Evolutionary conservation across 2,329 filamentous ascomycete genomes (phyloP), one percentile per base, ranked within the genome.

Genomic region (Elsinoe ampelina): DNA sequence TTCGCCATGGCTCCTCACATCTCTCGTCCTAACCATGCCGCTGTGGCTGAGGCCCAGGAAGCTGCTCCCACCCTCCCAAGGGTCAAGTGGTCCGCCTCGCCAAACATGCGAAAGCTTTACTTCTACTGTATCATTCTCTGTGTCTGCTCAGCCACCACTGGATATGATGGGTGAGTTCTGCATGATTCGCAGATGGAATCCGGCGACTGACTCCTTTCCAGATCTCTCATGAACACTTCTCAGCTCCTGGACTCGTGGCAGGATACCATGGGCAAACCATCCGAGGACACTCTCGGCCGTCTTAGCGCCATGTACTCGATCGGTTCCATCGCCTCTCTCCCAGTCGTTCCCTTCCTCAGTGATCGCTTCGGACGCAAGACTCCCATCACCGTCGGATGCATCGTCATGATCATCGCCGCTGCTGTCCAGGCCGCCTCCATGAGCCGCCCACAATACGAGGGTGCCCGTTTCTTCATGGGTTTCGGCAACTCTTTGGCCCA

Each of bases 211-310:
- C 11, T n/a, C 5, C 10, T 26, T 11, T 11, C 8, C 41, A 45
- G 74, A 2, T 73, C 71, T 15, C 75, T 79, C 70, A 75, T 78
- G 70, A 78, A 79, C 59, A 73, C 71, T 5, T 61, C 79, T 0
- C 76, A 79, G 59, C 70, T 73, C 3, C 70, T 80, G 57, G 56
- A 61, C 0, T 65, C 71, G 42, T 79, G 77, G 77, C 62, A 72
- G 58, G 58, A 66, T 3, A 73, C 64, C 52, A 72, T 72, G 63
- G 42, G 68, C 57, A 39, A 64, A 42, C 64, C 65, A 1, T 59
- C 50, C 10, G 63, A 69, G 4, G 63, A 72, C 1, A 66, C 69
- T 34, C 68, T 75, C 42, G 75, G 75, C 59, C 68, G 77, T 22
- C 66, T 77, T 26, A 71, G 73, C 50, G 71, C 70, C 50, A 77